These are phyloP conservation scores for Eremochloa ophiuroides DNA, from an alignment of 176 grass and related monocot species.

Conservation along the genomic window DNA sequence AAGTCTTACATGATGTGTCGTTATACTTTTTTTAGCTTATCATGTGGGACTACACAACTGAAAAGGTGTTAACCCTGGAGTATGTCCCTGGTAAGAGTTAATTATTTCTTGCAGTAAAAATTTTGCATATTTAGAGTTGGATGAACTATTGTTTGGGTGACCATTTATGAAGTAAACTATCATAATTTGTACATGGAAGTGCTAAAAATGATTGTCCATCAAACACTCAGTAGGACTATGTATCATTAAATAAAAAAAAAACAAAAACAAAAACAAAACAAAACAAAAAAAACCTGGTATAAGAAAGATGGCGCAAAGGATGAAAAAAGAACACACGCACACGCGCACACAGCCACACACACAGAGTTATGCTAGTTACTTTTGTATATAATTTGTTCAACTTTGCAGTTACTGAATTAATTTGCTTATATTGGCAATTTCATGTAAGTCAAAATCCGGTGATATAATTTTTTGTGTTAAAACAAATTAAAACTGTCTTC, in stretches of 20 bases:
- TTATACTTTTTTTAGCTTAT: conserved; percentile 69
- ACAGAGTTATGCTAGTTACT: not conserved
- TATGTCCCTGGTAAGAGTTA: conserved; percentile 75
- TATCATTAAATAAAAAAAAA: no score
- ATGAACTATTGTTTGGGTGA: not conserved
- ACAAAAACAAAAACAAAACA: no score
- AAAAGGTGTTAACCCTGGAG: conserved; percentile 88
- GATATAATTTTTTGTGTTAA: not conserved
- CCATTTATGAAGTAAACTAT: no score
- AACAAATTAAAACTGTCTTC: not conserved
- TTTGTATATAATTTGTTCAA: not conserved
- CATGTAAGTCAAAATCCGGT: not conserved
- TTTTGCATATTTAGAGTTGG: not conserved
- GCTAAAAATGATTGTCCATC: no score
- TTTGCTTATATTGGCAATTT: not conserved
- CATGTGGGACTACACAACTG: conserved; percentile 86
- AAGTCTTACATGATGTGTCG: conserved; percentile 29
- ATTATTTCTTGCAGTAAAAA: conserved; percentile 14
- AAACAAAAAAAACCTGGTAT: no score
- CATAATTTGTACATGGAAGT: no score
- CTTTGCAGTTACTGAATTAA: not conserved
- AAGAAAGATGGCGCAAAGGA: no score
- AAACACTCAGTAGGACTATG: no score
- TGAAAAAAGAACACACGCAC: no score
- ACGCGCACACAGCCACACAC: no score